Evolutionary conservation across 441 rosid genomes (phyloP).

Genomic region (Biscutella auriculata): DNA sequence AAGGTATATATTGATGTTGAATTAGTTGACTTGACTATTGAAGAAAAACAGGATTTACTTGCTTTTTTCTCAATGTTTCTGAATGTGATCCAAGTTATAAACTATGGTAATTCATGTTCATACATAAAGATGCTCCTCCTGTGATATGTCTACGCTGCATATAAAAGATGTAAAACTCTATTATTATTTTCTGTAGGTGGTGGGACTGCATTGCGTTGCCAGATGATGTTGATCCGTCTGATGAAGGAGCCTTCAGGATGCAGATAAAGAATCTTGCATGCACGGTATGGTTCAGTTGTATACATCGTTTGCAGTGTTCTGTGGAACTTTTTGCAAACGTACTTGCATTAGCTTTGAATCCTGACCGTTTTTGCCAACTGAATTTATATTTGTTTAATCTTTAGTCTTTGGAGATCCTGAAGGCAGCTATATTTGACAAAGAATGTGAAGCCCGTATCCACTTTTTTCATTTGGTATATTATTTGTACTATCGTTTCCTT

Average conservation of each 20-base stretch:
- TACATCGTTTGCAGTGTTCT: background rate
- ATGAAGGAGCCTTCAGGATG: conserved; percentile 62
- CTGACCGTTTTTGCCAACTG: background rate
- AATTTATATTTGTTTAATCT: background rate
- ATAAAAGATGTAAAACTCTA: background rate
- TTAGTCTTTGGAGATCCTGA: conserved; percentile 79
- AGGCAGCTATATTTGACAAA: conserved; percentile 59
- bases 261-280: conserved; percentile 68
- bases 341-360: background rate
- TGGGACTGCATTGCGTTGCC: conserved; percentile 89
- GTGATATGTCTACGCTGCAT: background rate
- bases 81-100: conserved; percentile 1
- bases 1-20: conserved; percentile 33
- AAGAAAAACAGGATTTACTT: background rate
- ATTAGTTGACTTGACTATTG: background rate
- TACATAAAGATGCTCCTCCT: background rate
- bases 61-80: background rate
- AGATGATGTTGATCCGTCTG: conserved; percentile 61
- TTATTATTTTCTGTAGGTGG: conserved; percentile 44
- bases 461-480: conserved; percentile 13
- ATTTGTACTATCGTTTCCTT: background rate
- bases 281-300: conserved; percentile 25
- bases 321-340: too few relatives aligned
- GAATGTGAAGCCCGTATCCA: conserved; percentile 87
- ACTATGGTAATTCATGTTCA: background rate